Evolutionary conservation across 768 basidiomycete genomes (phyloP), one percentile per base, ranked within the genome.

Genomic region (Trametes gibbosa): DNA sequence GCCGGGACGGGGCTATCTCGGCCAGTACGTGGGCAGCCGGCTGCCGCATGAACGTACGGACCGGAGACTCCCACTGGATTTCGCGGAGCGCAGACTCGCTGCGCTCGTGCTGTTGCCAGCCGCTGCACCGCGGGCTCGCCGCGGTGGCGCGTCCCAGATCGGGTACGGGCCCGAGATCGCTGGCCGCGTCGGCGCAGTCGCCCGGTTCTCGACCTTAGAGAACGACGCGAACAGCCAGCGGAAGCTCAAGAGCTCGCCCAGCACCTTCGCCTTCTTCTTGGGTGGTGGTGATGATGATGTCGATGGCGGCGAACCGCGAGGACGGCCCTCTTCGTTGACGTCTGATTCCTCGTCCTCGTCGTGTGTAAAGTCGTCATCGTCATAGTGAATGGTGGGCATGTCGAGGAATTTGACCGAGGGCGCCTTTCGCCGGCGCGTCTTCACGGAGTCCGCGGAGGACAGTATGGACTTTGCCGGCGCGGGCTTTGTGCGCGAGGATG

Each of bases 381-480:
- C 71, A 63, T 85, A 84, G 66, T 86, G 80, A 9, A 87, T 76
- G 2, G 79, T 86, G 16, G 87, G 86, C 53, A 77, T 75, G 57
- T 87, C 85, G 27, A 84, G 84, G 61, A 89, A 90, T 63, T 86
- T 90, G 50, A 90, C 88, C 34, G 84, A 86, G 53, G 73, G 67
- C 12, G 74, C 63, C 7, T 71, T 68, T n/a, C 71, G 73, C 58
- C 61, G 67, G 40, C 58, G 63, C 24, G 76, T 67, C 32, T 70
- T 40, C 79, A 84, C 23, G 78, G 78, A 57, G 69, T 76, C 62
- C 77, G 78, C 53, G 77, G 81, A 40, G 17, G 82, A 76, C 41
- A 88, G 77, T 56, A 87, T 87, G 4, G 85, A 86, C 66, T 81
- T 85, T 29, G 79, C 74, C 5, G 79, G 78, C 14, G 78, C 64